Conservation (phyloP, 2,329 filamentous ascomycete genomes). For the Fusarium palustre region DNA sequence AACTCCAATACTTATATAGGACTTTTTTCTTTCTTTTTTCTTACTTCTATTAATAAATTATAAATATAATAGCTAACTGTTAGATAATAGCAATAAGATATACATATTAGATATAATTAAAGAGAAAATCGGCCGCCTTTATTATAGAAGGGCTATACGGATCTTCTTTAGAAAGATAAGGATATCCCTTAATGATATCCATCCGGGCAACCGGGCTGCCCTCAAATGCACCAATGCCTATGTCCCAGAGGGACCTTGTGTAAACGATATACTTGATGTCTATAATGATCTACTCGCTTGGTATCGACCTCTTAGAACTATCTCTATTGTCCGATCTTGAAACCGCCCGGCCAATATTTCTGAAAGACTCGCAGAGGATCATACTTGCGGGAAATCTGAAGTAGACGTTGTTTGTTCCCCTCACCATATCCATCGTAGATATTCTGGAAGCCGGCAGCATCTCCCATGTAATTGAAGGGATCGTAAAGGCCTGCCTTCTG, state of each 20-base stretch:
- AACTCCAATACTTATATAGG: too few relatives aligned
- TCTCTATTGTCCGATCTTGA: slow-evolving; percentile 11
- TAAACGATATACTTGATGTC: not conserved
- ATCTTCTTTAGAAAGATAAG: too few relatives aligned
- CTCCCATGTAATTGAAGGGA: slow-evolving; percentile 32
- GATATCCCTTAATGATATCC: too few relatives aligned
- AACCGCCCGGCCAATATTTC: slow-evolving; percentile 27
- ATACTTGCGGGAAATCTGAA: slow-evolving; percentile 28
- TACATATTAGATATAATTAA: too few relatives aligned
- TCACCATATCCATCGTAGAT: slow-evolving; percentile 26
- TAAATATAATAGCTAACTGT: too few relatives aligned
- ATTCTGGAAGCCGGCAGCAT: slow-evolving; percentile 27
- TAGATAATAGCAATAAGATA: too few relatives aligned
- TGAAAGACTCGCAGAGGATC: slow-evolving; percentile 22
- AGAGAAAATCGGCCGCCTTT: too few relatives aligned
- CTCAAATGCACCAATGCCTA: too few relatives aligned
- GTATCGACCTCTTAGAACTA: rapidly evolving
- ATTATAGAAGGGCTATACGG: too few relatives aligned
- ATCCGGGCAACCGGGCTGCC: too few relatives aligned
- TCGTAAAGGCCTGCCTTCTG: slow-evolving; percentile 23
- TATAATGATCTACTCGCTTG: not conserved
- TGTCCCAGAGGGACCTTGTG: not conserved
- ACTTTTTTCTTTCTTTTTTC: too few relatives aligned
- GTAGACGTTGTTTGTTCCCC: slow-evolving; percentile 14
- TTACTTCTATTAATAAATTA: too few relatives aligned